A percentile compares a stretch with the other conserved stretches of the same genome.
These are phyloP conservation scores for Malassezia restricta DNA, from an alignment of 1,284 basidiomycete species.

Conservation along the genomic window DNA sequence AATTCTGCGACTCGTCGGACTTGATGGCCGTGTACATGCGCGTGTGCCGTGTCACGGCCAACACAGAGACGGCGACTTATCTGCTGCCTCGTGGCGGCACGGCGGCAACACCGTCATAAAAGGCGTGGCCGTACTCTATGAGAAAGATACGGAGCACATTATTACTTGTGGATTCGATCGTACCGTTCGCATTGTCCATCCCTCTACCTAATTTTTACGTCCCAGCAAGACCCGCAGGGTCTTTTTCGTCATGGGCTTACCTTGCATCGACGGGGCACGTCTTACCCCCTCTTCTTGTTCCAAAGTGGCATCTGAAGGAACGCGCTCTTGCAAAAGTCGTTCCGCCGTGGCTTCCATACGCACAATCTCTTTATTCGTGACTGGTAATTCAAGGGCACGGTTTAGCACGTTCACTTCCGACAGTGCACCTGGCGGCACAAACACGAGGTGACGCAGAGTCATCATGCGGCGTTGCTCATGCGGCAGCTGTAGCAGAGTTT, in stretches of 20 bases:
- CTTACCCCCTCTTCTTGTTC: background rate
- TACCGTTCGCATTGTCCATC: conserved; percentile 20
- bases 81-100: conserved; percentile 21
- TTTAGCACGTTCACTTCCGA: conserved; percentile 52
- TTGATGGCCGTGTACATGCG: conserved; percentile 23
- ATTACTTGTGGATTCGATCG: conserved; percentile 37
- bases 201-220: background rate
- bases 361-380: conserved; percentile 9
- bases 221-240: conserved; percentile 4
- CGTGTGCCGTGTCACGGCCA: conserved; percentile 22
- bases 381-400: background rate
- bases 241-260: conserved; percentile 8
- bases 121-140: conserved; percentile 22
- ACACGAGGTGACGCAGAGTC: conserved; percentile 52
- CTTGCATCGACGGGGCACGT: conserved; percentile 2
- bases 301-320: background rate
- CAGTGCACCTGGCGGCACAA: conserved; percentile 48
- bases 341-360: conserved; percentile 7
- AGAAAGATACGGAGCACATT: conserved; percentile 10
- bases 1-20: conserved; percentile 25
- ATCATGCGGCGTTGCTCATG: conserved; percentile 47
- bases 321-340: background rate
- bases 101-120: conserved; percentile 41
- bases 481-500: conserved; percentile 53
- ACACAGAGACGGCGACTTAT: background rate